Percentiles rank a stretch among this genome's conserved stretches.
phyloP scores from a whole-genome alignment of 2,329 filamentous ascomycete species.

The Colletotrichum sp. region DNA sequence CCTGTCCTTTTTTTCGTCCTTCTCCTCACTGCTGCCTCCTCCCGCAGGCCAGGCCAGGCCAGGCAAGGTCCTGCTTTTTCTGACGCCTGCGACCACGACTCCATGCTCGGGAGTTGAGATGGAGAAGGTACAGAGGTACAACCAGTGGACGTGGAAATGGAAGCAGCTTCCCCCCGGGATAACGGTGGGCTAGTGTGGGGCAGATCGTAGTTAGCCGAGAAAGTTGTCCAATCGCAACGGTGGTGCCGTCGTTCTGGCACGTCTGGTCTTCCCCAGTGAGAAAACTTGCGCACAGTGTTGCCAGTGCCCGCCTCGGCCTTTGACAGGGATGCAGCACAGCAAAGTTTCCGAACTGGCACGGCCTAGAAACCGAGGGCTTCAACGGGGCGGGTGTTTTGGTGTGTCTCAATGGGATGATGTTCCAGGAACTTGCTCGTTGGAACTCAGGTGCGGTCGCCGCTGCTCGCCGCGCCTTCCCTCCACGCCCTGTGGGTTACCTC shows the following conservation, averaged over 20 bases:
- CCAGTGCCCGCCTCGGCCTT: neutral
- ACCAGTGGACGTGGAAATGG: neutral
- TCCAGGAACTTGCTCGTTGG: neutral
- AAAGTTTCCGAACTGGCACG: neutral
- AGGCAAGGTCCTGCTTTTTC: neutral
- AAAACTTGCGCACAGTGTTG: conserved; percentile 11
- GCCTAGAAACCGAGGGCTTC: neutral
- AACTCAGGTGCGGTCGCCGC: neutral
- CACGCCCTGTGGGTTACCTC: neutral
- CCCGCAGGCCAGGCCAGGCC: neutral
- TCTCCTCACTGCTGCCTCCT: neutral
- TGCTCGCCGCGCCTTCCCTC: neutral
- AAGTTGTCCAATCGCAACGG: conserved; percentile 6
- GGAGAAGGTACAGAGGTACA: neutral
- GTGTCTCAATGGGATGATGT: neutral
- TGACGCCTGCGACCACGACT: neutral
- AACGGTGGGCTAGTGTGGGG: neutral
- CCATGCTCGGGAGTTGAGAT: neutral
- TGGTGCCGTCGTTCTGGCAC: neutral
- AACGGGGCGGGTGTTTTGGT: neutral
- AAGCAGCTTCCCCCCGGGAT: neutral
- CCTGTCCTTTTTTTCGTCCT: neutral
- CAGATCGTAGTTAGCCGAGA: neutral
- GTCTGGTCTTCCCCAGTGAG: neutral
- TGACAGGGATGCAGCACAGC: neutral